Base-by-base conservation (phyloP, 352 stramenopile species). In the Phytophthora cryptogea region DNA sequence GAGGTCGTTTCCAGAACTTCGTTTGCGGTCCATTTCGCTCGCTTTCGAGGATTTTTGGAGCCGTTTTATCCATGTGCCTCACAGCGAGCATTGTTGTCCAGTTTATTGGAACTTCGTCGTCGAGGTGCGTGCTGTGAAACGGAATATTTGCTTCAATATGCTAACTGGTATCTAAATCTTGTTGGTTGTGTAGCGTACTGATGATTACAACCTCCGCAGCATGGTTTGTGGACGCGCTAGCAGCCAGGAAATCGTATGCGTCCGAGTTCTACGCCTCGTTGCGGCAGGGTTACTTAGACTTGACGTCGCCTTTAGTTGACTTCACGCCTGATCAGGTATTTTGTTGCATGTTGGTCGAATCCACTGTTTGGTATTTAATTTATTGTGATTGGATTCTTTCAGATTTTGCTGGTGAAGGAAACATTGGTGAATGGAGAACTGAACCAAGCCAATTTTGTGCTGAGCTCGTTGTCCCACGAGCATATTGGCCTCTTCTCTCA, bases 361-460 rank as follows among this genome's bases (percentile, higher is more conserved):
- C 14, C n/a, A 6, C 36, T n/a, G n/a, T 32, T 10, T 55, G 13
- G 10, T 13, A 8, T 4, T 14, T 67, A 13, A 50, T n/a, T 23
- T 27, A n/a, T 20, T 30, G 33, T 49, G 16, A 8, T 57, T 49
- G 43, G 7, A 33, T 43, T 44, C 39, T 5, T 28, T 2, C 23
- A 94, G 83, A 87, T 92, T 33, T 45, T 78, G 8, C 68, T 95
- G 5, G 84, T 95, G 26, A 92, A 93, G 54, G 80, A 89, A 54
- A 93, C 81, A 5, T 62, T 95, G 10, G 69, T 89, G 0, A 79
- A 77, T 35, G 84, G 84, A 16, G 85, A 79, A 6, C 78, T 89
- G 48, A 89, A 92, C 51, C 86, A 93, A 83, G 84, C 90, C n/a
- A 89, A 91, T 48, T 95, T 91, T 39, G 86, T 93, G 4, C 64